Conservation (phyloP, 257 asterid species). For the Plantago elongata region DNA sequence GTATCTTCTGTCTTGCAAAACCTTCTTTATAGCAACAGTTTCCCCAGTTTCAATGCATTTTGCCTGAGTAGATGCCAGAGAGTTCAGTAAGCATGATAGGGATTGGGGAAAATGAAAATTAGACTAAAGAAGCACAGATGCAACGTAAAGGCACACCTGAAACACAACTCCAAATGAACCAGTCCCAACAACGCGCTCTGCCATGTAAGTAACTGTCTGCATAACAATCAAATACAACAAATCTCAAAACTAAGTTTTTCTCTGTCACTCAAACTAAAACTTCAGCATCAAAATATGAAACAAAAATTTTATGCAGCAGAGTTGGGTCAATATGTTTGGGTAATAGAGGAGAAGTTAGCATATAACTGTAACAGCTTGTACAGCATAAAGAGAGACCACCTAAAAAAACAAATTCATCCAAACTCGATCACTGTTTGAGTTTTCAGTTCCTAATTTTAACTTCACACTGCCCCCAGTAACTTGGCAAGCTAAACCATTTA, state of each 20-base stretch:
- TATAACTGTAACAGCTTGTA: too few species aligned
- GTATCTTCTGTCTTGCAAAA: conserved; percentile 89
- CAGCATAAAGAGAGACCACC: too few species aligned
- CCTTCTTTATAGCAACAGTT: conserved; percentile 93
- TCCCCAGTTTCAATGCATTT: conserved; percentile 95
- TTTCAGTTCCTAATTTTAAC: too few species aligned
- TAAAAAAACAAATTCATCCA: too few species aligned
- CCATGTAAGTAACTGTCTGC: conserved; percentile 63
- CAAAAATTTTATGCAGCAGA: background rate
- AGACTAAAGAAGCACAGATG: conserved; percentile 1
- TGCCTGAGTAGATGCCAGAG: conserved; percentile 45
- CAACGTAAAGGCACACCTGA: conserved; percentile 41
- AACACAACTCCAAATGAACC: conserved; percentile 71
- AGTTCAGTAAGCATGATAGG: conserved; percentile 3
- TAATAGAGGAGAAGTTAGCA: too few species aligned
- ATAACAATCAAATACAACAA: conserved; percentile 16
- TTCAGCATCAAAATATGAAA: background rate
- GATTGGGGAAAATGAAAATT: background rate
- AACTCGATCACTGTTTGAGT: too few species aligned
- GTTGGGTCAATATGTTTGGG: too few species aligned
- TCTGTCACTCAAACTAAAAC: background rate
- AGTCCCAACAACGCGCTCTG: conserved; percentile 66
- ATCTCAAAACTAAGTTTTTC: background rate
- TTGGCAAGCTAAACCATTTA: too few species aligned
- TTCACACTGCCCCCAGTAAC: too few species aligned